phyloP scores from a whole-genome alignment of 441 rosid species.

The Heliophila coronopifolia region DNA sequence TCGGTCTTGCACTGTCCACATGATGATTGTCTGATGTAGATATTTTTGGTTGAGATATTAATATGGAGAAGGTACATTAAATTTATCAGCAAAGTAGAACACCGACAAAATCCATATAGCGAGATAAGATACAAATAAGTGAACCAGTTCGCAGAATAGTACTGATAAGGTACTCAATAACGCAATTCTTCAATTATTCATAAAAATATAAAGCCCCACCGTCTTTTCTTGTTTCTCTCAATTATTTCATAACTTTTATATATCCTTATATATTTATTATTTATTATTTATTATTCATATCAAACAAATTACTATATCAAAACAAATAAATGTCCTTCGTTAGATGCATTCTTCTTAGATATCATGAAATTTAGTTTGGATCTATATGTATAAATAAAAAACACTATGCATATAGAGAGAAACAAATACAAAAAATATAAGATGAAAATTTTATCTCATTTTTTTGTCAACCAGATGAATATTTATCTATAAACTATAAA shows the following conservation, averaged over 20 bases:
- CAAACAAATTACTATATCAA: slow-evolving; percentile 4
- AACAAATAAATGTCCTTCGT: background rate
- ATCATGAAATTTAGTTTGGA: background rate
- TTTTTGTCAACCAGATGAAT: no score
- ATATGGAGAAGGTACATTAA: slow-evolving; percentile 7
- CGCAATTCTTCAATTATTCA: slow-evolving; percentile 21
- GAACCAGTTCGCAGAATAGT: slow-evolving; percentile 24
- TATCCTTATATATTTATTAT: background rate
- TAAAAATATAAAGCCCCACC: slow-evolving; percentile 24
- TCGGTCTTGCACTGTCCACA: no score
- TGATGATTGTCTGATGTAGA: no score
- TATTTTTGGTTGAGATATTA: slow-evolving; percentile 5
- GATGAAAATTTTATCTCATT: no score
- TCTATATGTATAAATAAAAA: no score
- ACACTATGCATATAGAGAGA: no score
- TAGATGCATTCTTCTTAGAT: background rate
- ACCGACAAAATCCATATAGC: slow-evolving; percentile 20
- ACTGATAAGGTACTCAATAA: slow-evolving; percentile 28
- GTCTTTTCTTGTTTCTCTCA: slow-evolving; percentile 30
- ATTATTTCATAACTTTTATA: slow-evolving; percentile 27
- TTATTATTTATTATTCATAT: background rate
- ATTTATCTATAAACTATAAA: no score
- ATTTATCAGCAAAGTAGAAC: slow-evolving; percentile 8
- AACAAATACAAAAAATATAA: no score
- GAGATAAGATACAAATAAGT: slow-evolving; percentile 25